Percentiles rank a stretch among this genome's conserved stretches.
phyloP scores from a whole-genome alignment of 2,329 filamentous ascomycete species.

The Blumeria hordei region DNA sequence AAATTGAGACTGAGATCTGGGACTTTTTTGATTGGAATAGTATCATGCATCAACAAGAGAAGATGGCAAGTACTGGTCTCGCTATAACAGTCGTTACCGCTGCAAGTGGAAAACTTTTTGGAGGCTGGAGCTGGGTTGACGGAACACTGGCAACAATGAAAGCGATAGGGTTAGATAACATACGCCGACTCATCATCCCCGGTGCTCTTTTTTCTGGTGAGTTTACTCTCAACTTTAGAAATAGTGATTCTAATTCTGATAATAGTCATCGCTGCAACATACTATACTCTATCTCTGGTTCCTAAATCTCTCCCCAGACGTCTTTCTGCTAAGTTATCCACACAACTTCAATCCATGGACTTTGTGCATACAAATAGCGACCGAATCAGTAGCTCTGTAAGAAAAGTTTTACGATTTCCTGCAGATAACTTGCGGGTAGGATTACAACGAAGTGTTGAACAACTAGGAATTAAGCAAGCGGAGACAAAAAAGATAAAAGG shows the following conservation, averaged over 20 bases:
- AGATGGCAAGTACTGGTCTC: constrained; percentile 82
- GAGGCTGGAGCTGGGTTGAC: constrained; percentile 73
- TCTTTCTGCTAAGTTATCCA: constrained; percentile 61
- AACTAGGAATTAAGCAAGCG: constrained; percentile 53
- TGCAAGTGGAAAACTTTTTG: constrained; percentile 56
- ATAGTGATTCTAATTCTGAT: constrained; percentile 14
- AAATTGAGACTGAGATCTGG: constrained; percentile 67
- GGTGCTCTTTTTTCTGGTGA: constrained; percentile 56
- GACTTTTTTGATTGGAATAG: constrained; percentile 83
- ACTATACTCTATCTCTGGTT: constrained; percentile 68
- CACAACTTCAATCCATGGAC: constrained; percentile 59
- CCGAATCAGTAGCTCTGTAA: constrained; percentile 65
- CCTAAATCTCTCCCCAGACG: constrained; percentile 72
- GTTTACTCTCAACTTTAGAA: constrained; percentile 16
- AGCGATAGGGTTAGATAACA: constrained; percentile 56
- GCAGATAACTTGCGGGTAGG: constrained; percentile 67
- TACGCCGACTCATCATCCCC: constrained; percentile 60
- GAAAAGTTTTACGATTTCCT: constrained; percentile 69
- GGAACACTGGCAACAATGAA: constrained; percentile 62
- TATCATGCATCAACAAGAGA: constrained; percentile 75
- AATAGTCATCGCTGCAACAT: constrained; percentile 45
- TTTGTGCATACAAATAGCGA: constrained; percentile 76
- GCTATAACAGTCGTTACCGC: constrained; percentile 78
- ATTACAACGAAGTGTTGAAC: constrained; percentile 65
- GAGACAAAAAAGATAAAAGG: constrained; percentile 59